phyloP scores from a whole-genome alignment of 768 basidiomycete genomes.

The Hericium rajendrae region DNA sequence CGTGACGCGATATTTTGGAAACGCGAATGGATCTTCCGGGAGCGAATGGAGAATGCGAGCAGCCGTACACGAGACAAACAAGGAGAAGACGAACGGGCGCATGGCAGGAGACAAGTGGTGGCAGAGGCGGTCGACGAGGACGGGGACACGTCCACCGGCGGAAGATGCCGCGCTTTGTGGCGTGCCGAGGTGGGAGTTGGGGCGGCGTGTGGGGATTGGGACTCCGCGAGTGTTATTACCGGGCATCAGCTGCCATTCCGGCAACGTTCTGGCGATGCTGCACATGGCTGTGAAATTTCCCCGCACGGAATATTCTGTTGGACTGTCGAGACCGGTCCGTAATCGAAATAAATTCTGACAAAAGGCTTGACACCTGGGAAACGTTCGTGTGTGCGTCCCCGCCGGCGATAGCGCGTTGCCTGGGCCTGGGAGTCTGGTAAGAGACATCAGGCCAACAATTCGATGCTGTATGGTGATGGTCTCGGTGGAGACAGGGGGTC shows the following conservation, averaged over 20 bases:
- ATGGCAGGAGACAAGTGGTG: not conserved
- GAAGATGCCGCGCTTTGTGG: slow-evolving; percentile 15
- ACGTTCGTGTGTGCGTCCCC: slow-evolving; percentile 4
- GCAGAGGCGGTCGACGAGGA: not conserved
- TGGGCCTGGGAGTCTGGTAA: not conserved
- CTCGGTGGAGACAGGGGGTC: not conserved
- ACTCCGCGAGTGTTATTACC: slow-evolving; percentile 13
- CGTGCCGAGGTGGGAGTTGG: slow-evolving; percentile 12
- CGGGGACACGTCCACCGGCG: slow-evolving; percentile 8
- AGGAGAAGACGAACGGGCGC: not conserved
- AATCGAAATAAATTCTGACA: not conserved
- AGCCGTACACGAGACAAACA: slow-evolving; percentile 5
- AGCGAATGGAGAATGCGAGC: slow-evolving; percentile 46
- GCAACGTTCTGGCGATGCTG: not conserved
- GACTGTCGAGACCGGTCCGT: not conserved
- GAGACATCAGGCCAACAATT: not conserved
- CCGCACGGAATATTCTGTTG: not conserved
- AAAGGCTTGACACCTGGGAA: slow-evolving; percentile 2
- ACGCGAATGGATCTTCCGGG: slow-evolving; percentile 73
- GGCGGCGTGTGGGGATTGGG: slow-evolving; percentile 7
- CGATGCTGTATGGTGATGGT: not conserved
- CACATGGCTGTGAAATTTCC: slow-evolving; percentile 9
- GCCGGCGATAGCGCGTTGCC: not conserved
- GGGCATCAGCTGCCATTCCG: not conserved
- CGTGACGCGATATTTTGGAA: slow-evolving; percentile 71